phyloP scores from a whole-genome alignment of 108 stramenopile genomes.

The Phaeodactylum tricornutum region DNA sequence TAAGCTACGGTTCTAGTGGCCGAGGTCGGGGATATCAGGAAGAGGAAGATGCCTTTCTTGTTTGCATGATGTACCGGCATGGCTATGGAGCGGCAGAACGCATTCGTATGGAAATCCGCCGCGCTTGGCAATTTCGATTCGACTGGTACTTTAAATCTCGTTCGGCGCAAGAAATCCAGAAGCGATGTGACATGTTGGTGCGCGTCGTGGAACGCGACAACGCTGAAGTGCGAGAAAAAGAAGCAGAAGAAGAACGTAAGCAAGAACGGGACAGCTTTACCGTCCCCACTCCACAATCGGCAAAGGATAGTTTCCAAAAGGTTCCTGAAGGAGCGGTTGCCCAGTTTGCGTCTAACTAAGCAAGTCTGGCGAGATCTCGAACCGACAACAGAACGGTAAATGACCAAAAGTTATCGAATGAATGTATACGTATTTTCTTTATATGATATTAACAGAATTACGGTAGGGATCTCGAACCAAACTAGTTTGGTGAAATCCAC shows the following conservation, averaged over 20 bases:
- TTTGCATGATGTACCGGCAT: conserved; percentile 93
- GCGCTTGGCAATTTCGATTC: conserved; percentile 95
- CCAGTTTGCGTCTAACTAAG: too few relatives aligned
- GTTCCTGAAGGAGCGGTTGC: too few relatives aligned
- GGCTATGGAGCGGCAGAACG: conserved; percentile 90
- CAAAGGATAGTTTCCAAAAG: too few relatives aligned
- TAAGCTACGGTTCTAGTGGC: conserved; percentile 56
- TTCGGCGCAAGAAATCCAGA: conserved; percentile 85
- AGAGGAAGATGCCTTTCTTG: conserved; percentile 95
- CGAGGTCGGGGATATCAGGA: conserved; percentile 71
- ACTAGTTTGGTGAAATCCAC: too few relatives aligned
- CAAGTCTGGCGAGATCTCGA: too few relatives aligned
- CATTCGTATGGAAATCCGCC: conserved; percentile 88
- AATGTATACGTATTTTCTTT: too few relatives aligned
- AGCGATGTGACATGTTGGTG: conserved; percentile 77
- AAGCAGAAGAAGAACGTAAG: conserved; percentile 12
- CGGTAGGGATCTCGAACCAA: too few relatives aligned
- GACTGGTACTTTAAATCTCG: conserved; percentile 98
- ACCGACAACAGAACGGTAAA: too few relatives aligned
- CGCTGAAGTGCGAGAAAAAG: conserved; percentile 58
- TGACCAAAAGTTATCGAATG: too few relatives aligned
- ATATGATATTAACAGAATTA: too few relatives aligned
- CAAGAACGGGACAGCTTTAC: too few relatives aligned
- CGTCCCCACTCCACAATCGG: too few relatives aligned
- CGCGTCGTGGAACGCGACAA: conserved; percentile 69